Percentiles rank a stretch among this genome's conserved stretches.
Evolutionary conservation across 2,329 filamentous ascomycete species (phyloP).

Genomic region (Botrytis squamosa): DNA sequence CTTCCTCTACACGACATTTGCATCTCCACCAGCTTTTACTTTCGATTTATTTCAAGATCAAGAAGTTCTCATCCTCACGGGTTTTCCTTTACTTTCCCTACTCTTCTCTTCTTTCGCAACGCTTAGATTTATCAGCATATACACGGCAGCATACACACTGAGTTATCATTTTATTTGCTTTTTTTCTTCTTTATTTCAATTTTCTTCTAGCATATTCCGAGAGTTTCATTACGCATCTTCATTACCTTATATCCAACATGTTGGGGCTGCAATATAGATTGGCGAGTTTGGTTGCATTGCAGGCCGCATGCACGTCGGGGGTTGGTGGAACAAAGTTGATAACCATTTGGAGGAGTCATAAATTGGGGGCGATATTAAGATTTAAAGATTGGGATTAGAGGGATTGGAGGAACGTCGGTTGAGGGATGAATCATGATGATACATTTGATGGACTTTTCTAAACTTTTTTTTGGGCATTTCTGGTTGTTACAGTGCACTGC

Average conservation of each 20-base stretch:
- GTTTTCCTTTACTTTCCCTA: background rate
- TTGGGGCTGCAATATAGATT: background rate
- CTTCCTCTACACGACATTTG: background rate
- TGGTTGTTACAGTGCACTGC: background rate
- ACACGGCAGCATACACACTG: background rate
- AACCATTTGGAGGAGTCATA: background rate
- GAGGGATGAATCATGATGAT: background rate
- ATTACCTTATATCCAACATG: background rate
- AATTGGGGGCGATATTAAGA: background rate
- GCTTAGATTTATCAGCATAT: constrained; percentile 7
- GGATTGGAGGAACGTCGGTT: background rate
- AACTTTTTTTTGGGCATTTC: background rate
- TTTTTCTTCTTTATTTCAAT: background rate
- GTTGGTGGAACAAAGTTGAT: background rate
- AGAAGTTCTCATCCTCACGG: background rate
- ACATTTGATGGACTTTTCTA: background rate
- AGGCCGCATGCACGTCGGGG: background rate
- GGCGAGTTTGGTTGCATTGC: constrained; percentile 1
- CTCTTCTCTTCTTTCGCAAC: background rate
- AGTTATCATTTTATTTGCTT: background rate
- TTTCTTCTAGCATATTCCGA: background rate
- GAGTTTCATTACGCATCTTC: background rate
- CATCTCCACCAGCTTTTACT: background rate
- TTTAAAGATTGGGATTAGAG: background rate
- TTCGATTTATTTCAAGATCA: background rate